phyloP scores from a whole-genome alignment of 352 stramenopile species.

The Phytophthora cactorum region DNA sequence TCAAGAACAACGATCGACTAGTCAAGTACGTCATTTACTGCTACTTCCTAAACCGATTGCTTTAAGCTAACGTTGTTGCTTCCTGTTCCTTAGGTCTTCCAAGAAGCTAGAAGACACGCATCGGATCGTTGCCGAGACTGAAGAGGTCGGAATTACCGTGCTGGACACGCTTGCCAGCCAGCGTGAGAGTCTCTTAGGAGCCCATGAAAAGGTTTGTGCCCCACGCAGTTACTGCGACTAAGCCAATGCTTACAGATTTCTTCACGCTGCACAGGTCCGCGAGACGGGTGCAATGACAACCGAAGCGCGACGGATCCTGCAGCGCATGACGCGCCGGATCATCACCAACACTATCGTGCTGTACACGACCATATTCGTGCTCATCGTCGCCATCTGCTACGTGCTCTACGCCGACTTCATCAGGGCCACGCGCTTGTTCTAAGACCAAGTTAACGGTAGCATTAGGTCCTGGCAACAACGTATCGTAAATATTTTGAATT shows the following conservation, averaged over 20 bases:
- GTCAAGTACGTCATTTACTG: slow-evolving; percentile 38
- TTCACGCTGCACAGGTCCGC: slow-evolving; percentile 46
- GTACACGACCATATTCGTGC: slow-evolving; percentile 76
- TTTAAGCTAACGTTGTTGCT: background rate
- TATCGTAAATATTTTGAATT: slow-evolving; percentile 14
- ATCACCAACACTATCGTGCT: slow-evolving; percentile 84
- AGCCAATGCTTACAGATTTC: slow-evolving; percentile 3
- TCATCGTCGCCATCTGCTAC: slow-evolving; percentile 72
- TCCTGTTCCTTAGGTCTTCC: slow-evolving; percentile 47
- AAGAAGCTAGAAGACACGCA: slow-evolving; percentile 71
- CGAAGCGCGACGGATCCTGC: slow-evolving; percentile 69
- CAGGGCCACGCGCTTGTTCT: slow-evolving; percentile 34
- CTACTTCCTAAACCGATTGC: background rate
- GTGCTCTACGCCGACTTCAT: slow-evolving; percentile 87
- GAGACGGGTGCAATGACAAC: slow-evolving; percentile 75
- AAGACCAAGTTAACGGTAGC: background rate
- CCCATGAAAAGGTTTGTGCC: slow-evolving; percentile 65
- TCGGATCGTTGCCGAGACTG: slow-evolving; percentile 68
- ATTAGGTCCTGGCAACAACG: background rate
- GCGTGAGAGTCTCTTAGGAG: slow-evolving; percentile 68
- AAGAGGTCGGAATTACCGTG: slow-evolving; percentile 75
- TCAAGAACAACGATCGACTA: slow-evolving; percentile 70
- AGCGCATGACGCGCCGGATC: slow-evolving; percentile 79
- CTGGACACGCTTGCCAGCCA: slow-evolving; percentile 74
- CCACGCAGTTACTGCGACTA: background rate